A percentile compares a stretch with the other conserved stretches of the same genome.
phyloP scores from a whole-genome alignment of 768 basidiomycete species.

The Lenzites betulinus region DNA sequence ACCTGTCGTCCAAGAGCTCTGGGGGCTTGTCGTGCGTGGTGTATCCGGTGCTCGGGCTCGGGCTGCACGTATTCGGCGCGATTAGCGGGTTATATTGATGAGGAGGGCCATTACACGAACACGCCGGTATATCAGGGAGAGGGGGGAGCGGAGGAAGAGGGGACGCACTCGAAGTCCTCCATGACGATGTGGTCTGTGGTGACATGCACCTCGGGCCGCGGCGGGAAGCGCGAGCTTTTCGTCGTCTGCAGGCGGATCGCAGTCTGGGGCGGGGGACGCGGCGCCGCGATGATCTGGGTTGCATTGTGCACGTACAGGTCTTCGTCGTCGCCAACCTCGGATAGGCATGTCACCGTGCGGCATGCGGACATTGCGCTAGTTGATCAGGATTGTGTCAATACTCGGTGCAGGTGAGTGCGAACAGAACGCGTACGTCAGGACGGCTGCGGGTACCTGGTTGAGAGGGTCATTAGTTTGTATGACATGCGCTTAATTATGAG shows the following conservation, averaged over 20 bases:
- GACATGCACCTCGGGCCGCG: slow-evolving; percentile 52
- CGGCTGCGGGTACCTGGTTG: slow-evolving; percentile 62
- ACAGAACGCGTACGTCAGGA: slow-evolving; percentile 53
- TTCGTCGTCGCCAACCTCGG: slow-evolving; percentile 49
- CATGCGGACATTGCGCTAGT: slow-evolving; percentile 59
- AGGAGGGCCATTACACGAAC: not conserved
- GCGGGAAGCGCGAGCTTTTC: slow-evolving; percentile 17
- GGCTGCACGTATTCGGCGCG: not conserved
- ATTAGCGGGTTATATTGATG: no score
- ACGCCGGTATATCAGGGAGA: not conserved
- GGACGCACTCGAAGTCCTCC: slow-evolving; percentile 45
- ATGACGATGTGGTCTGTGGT: slow-evolving; percentile 64
- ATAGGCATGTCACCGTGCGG: slow-evolving; percentile 66
- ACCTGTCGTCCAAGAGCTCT: slow-evolving; percentile 7
- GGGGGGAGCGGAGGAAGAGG: not conserved
- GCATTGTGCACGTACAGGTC: slow-evolving; percentile 30
- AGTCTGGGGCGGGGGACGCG: not conserved
- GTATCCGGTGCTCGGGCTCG: slow-evolving; percentile 6
- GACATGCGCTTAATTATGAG: not conserved
- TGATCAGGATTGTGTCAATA: not conserved
- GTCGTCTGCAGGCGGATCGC: slow-evolving; percentile 10
- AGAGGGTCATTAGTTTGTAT: not conserved
- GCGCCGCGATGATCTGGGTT: slow-evolving; percentile 12
- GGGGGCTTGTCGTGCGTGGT: slow-evolving; percentile 7
- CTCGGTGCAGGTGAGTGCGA: not conserved